Percentiles rank a stretch among this genome's conserved stretches.
phyloP scores from a whole-genome alignment of 345 rosid species.

The Laguncularia racemosa region DNA sequence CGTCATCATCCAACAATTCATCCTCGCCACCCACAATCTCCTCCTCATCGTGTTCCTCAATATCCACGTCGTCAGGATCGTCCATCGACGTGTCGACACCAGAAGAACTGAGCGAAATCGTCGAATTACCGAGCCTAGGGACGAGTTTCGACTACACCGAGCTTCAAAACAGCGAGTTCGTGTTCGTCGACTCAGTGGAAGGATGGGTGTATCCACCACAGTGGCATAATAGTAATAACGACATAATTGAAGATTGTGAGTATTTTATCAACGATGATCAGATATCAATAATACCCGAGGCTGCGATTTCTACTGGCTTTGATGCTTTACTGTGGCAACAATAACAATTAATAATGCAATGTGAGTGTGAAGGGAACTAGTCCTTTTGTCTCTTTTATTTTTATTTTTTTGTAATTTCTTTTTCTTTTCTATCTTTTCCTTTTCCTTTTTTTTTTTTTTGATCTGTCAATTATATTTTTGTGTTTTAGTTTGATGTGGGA shows the following conservation, averaged over 20 bases:
- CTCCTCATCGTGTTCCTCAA: too few species aligned
- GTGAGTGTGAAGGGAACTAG: too few species aligned
- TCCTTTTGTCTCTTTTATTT: too few species aligned
- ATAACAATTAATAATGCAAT: neutral
- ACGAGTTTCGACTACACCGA: neutral
- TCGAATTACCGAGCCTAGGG: neutral
- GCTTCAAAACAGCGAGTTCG: neutral
- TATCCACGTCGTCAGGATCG: neutral
- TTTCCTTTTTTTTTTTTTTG: too few species aligned
- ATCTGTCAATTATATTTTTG: too few species aligned
- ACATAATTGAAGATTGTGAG: neutral
- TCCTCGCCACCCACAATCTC: too few species aligned
- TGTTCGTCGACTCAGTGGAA: neutral
- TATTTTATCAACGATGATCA: neutral
- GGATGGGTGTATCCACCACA: neutral
- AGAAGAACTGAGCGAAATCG: constrained; percentile 1
- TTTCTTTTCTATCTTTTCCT: too few species aligned
- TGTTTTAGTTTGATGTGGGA: too few species aligned
- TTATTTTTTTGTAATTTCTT: too few species aligned
- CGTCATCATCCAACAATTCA: neutral
- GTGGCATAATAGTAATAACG: neutral
- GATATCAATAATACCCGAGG: neutral
- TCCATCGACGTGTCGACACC: neutral
- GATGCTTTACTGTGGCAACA: neutral
- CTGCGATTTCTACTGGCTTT: neutral